Conservation (phyloP, 169 alveolate genomes). For the Fabrea salina region DNA sequence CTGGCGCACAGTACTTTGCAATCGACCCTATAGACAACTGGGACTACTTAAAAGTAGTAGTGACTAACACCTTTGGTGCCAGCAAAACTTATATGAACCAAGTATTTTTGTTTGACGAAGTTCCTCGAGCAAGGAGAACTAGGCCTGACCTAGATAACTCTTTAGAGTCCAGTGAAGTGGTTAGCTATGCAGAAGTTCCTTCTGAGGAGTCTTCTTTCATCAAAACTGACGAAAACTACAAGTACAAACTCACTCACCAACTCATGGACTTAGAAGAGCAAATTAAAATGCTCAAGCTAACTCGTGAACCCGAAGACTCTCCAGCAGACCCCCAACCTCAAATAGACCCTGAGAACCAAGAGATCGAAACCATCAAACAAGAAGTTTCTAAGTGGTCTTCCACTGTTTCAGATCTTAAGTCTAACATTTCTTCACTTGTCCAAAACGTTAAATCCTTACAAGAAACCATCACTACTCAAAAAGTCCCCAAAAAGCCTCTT, state of each 20-base stretch:
- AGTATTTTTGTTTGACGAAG: conserved; percentile 47
- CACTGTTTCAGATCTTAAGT: not conserved
- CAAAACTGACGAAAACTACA: too few relatives aligned
- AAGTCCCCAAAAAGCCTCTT: not conserved
- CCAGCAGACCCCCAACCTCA: too few relatives aligned
- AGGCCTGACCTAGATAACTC: too few relatives aligned
- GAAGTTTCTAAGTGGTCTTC: not conserved
- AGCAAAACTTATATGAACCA: conserved; percentile 48
- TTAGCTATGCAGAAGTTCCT: too few relatives aligned
- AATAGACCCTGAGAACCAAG: too few relatives aligned
- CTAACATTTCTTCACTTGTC: not conserved
- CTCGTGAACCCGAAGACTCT: too few relatives aligned
- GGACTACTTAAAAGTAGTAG: conserved; percentile 36
- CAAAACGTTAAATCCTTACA: not conserved
- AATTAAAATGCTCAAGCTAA: too few relatives aligned
- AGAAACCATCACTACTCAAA: not conserved
- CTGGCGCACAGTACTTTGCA: not conserved
- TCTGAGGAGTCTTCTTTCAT: too few relatives aligned
- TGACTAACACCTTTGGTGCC: conserved; percentile 47
- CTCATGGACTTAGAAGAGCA: too few relatives aligned
- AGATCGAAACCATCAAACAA: not conserved
- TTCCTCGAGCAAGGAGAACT: conserved; percentile 6
- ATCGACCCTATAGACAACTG: conserved; percentile 25
- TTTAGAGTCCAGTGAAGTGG: too few relatives aligned
- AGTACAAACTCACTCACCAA: too few relatives aligned